Percentiles rank a stretch among this genome's conserved stretches.
Conservation (phyloP, 2,329 filamentous ascomycete species). For the Phaeosphaeriaceae sp. region DNA sequence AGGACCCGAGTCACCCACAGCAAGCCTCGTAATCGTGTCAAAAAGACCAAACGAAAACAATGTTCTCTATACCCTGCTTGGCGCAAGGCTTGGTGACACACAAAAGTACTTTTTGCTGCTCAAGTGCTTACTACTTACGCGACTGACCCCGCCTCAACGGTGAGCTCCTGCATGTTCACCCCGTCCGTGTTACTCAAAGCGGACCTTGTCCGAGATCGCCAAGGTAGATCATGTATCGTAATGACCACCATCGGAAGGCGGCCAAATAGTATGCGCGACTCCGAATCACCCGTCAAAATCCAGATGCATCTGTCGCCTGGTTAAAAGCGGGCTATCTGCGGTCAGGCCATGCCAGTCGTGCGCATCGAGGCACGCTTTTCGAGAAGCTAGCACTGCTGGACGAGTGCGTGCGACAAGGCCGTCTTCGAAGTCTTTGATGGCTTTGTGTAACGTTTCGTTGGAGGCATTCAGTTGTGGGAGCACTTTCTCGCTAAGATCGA, state of each 20-base stretch:
- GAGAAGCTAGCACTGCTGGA: conserved; percentile 6
- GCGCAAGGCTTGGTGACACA: not conserved
- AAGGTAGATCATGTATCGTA: not conserved
- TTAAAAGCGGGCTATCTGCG: conserved; percentile 1
- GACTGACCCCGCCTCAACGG: not conserved
- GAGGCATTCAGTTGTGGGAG: not conserved
- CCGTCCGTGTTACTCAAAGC: not conserved
- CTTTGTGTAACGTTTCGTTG: not conserved
- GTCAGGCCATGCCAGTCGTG: conserved; percentile 2
- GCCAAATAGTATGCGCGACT: not conserved
- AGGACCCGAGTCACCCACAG: not conserved
- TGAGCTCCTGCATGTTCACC: not conserved
- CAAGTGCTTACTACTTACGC: not conserved
- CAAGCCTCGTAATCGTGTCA: not conserved
- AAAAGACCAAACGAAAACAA: not conserved
- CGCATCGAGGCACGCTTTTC: conserved; percentile 6
- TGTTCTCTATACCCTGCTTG: not conserved
- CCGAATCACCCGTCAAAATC: not conserved
- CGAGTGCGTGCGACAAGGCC: not conserved
- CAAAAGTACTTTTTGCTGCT: not conserved
- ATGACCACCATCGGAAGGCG: not conserved
- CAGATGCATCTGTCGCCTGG: conserved; percentile 2
- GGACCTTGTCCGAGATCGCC: not conserved
- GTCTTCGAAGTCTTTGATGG: not conserved
- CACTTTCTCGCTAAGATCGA: conserved; percentile 1